Evolutionary conservation across 768 basidiomycete genomes (phyloP).

Genomic region (Stropharia rugosoannulata): DNA sequence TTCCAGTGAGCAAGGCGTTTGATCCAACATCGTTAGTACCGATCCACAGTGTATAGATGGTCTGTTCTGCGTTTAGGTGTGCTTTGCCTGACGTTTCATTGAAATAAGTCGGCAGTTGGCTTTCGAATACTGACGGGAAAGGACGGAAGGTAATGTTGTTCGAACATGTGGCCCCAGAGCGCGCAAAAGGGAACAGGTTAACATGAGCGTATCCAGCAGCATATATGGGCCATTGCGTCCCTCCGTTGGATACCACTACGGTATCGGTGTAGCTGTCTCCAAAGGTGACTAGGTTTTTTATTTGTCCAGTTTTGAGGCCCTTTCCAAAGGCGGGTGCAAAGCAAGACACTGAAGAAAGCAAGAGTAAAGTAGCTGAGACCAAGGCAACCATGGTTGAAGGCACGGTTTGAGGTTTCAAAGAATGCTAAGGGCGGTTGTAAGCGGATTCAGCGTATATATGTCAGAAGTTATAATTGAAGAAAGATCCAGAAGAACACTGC

Average conservation of each 20-base stretch:
- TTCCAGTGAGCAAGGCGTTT: slow-evolving; percentile 52
- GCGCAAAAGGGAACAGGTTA: slow-evolving; percentile 55
- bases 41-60: slow-evolving; percentile 68
- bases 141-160: slow-evolving; percentile 58
- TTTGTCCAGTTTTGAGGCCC: slow-evolving; percentile 34
- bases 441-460: neutral
- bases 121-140: slow-evolving; percentile 58
- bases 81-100: slow-evolving; percentile 25
- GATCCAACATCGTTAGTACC: slow-evolving; percentile 66
- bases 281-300: slow-evolving; percentile 66
- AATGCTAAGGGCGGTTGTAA: neutral
- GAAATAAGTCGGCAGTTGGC: slow-evolving; percentile 55
- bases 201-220: slow-evolving; percentile 54
- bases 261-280: slow-evolving; percentile 68
- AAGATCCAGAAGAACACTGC: neutral
- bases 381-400: neutral
- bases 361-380: neutral
- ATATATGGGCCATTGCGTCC: slow-evolving; percentile 61
- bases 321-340: slow-evolving; percentile 2
- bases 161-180: slow-evolving; percentile 64
- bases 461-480: neutral
- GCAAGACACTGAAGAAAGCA: slow-evolving; percentile 2
- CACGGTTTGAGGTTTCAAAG: neutral
- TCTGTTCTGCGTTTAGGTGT: slow-evolving; percentile 40
- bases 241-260: slow-evolving; percentile 38